Conservation (phyloP, 2,329 filamentous ascomycete species). For the Xylaria sp. region DNA sequence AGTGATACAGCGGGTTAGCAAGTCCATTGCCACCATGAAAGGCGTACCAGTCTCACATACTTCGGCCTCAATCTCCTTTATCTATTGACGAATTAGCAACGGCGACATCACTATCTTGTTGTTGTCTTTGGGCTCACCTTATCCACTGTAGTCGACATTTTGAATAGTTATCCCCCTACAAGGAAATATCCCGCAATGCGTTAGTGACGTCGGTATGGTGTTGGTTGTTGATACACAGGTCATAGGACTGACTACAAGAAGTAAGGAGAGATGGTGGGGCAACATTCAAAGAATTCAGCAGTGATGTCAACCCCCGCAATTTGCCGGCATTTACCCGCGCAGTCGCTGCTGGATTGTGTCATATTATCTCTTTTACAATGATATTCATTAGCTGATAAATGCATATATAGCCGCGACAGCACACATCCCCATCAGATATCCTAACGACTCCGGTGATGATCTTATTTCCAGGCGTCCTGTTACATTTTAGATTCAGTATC, state of each 20-base stretch:
- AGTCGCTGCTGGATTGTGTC: not conserved
- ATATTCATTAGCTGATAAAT: slow-evolving; percentile 15
- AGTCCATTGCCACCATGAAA: slow-evolving; percentile 20
- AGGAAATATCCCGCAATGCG: not conserved
- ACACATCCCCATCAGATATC: not conserved
- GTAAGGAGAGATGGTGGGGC: slow-evolving; percentile 38
- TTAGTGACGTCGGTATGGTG: slow-evolving; percentile 8
- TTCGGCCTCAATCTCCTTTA: slow-evolving; percentile 97
- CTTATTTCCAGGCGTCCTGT: not conserved
- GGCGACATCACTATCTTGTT: slow-evolving; percentile 25
- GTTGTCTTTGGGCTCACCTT: slow-evolving; percentile 70
- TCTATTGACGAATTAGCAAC: slow-evolving; percentile 66
- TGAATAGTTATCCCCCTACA: slow-evolving; percentile 53
- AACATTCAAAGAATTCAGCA: slow-evolving; percentile 38
- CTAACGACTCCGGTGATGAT: not conserved
- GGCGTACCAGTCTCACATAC: slow-evolving; percentile 61
- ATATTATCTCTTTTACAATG: slow-evolving; percentile 11
- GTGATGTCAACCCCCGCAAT: slow-evolving; percentile 45
- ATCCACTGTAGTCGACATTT: slow-evolving; percentile 96
- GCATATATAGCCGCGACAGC: not conserved
- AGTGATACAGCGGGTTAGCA: slow-evolving; percentile 38
- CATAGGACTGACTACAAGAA: slow-evolving; percentile 10
- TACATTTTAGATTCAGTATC: too few species aligned
- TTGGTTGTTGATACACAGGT: slow-evolving; percentile 13
- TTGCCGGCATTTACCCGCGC: slow-evolving; percentile 42